Percentiles rank a stretch among this genome's conserved stretches.
These are phyloP conservation scores for Silene noctiflora DNA, from an alignment of 179 eudicot species.

Conservation along the genomic window DNA sequence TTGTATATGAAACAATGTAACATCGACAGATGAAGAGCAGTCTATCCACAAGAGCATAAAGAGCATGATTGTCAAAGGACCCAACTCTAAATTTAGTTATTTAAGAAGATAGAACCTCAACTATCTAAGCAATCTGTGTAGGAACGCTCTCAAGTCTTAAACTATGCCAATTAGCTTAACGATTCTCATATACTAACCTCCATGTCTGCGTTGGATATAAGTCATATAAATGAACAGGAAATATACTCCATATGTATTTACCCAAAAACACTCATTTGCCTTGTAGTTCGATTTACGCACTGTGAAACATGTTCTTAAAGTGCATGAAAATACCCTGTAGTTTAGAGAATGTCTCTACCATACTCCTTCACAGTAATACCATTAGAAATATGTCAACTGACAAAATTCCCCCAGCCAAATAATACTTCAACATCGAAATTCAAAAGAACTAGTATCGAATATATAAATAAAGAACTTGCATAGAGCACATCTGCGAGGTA, in stretches of 20 bases:
- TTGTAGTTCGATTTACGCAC: not conserved
- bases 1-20: not conserved
- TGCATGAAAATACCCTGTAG: not conserved
- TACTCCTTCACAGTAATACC: not conserved
- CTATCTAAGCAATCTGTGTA: not conserved
- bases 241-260: not conserved
- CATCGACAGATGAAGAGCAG: not conserved
- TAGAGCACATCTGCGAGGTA: not conserved
- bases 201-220: not conserved
- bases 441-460: not conserved
- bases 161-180: not conserved
- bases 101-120: not conserved
- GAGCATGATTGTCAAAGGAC: not conserved
- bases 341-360: not conserved
- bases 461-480: not conserved
- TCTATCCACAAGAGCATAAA: not conserved
- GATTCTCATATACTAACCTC: not conserved
- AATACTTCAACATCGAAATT: not conserved
- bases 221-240: not conserved
- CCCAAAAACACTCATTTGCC: not conserved
- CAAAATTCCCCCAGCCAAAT: not conserved
- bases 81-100: not conserved
- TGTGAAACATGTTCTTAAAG: not conserved
- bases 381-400: not conserved
- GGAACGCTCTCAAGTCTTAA: not conserved